Evolutionary conservation across 192 early-diverging fungal genomes (phyloP), one percentile per base, ranked within the genome.

Genomic region (Backusella macrospora): DNA sequence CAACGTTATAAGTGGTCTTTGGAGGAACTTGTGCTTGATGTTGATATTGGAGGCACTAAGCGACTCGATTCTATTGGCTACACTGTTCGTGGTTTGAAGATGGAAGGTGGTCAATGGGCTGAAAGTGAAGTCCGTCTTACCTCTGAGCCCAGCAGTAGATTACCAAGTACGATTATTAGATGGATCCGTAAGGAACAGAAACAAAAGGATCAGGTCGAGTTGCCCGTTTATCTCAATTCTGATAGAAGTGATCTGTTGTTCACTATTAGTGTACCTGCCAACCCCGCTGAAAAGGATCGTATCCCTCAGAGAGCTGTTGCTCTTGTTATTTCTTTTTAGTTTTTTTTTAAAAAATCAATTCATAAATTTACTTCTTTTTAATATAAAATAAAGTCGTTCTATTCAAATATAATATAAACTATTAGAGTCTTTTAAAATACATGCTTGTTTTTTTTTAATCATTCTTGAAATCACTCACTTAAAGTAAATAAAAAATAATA

Each of bases 1-100:
- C 92, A 96, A 78, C 78, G 73, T 26, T 72, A 87, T 16, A 73
- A 82, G 16, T 93, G 90, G 86, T 96, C 95, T 52, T 76, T 98
- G 46, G 96, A 98, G 80, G 90, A 96, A 77, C 83, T 97, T 16
- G 75, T 74, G 26, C 73, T 96, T 15, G 76, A 83, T 46, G 62
- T 90, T 18, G 78, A 75, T n/a, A 68, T 88, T 48, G 74, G 67
- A 18, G 74, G 48, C 46, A 29, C 6, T 15, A 62, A 64, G 9
- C 62, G 64, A 48, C 79, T 83, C 68, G 76, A 75, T 1, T 68
- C 80, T 1, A 34, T 43, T 26, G 70, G 45, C 0, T 73, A 72
- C 40, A 62, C 38, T 67, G 59, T 75, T 42, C 76, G 69, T 45
- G 86, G 83, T 16, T 63, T 88, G 62, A 68, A 71, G 14, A 64